Base-by-base conservation (phyloP, 148 eudicot species). In the Salicornia ramosissima region DNA sequence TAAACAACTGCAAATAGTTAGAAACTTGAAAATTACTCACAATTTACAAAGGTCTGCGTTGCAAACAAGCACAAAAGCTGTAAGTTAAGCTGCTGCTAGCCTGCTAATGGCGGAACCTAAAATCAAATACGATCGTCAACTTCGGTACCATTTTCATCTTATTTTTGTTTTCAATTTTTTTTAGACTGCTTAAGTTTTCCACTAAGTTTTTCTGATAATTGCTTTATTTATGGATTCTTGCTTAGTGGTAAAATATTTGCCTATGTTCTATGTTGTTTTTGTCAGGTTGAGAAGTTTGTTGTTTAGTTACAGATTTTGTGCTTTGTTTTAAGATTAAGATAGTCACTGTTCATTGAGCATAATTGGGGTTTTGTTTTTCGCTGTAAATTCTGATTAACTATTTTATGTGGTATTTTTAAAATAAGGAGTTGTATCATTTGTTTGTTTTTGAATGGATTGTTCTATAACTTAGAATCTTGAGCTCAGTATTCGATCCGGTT, bases 71-170 rank as follows among this genome's bases (percentile, higher is more conserved):
- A 46, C 50, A 11, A 13, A 13, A n/a, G n/a, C n/a, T n/a, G n/a
- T n/a, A n/a, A n/a, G n/a, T n/a, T n/a, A 46, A 46, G 2, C 18
- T 15, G 10, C 50, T 46, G 5, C 2, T 46, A 10, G 15, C 2
- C 0, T 13, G 19, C 31, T 40, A 73, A 92, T 92, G 97, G 97
- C 91, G 53, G 97, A 89, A 77, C 86, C 89, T 52, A 92, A 92
- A 76, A 81, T 78, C 72, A 92, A 92, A 80, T 92, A 92, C 83
- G 97, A 92, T 86, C 97, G 97, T 21, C 97, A 92, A 69, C 96
- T 92, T 71, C 88, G 97, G 96, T 89, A 70, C 14, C 29, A 54
- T 36, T 24, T 30, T 34, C 54, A 60, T 47, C 71, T 8, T 36
- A 3, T 36, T 8, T 36, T 36, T 36, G 5, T 36, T 36, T 36